These are phyloP conservation scores for Ceratocystis eucalypticola DNA, from an alignment of 2,329 filamentous ascomycete species.

Conservation along the genomic window DNA sequence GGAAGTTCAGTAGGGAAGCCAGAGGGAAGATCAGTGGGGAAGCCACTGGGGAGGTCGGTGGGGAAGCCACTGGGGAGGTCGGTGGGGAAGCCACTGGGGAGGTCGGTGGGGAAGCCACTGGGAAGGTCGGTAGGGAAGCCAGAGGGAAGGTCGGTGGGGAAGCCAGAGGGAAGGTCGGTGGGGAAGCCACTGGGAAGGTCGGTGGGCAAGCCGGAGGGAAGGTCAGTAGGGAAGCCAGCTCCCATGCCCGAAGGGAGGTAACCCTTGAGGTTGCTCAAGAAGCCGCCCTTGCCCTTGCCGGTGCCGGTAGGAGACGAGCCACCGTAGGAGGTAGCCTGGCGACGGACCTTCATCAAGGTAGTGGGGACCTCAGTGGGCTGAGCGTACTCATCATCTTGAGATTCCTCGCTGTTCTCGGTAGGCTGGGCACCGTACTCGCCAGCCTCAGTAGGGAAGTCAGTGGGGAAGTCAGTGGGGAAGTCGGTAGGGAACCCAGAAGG, in stretches of 20 bases:
- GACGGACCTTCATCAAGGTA: conserved; percentile 13
- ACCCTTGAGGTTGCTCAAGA: background rate
- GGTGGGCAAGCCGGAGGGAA: background rate
- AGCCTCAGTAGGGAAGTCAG: no score
- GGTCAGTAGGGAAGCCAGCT: background rate
- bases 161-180: background rate
- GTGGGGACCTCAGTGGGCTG: conserved; percentile 1
- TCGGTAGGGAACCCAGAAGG: no score
- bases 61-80: conserved; percentile 4
- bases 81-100: background rate
- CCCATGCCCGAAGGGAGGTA: background rate
- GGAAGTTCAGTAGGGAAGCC: background rate
- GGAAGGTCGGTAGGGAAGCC: background rate
- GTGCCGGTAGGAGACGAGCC: background rate
- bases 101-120: background rate
- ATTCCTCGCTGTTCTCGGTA: no score
- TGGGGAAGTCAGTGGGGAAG: no score
- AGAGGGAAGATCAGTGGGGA: background rate
- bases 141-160: background rate
- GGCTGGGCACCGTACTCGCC: no score
- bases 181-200: background rate
- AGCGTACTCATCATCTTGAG: no score
- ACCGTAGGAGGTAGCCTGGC: background rate
- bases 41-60: background rate
- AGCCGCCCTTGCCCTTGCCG: background rate